Percentiles rank a stretch among this genome's conserved stretches.
Evolutionary conservation across 2,329 filamentous ascomycete genomes (phyloP).

Genomic region (Fusarium sp.): DNA sequence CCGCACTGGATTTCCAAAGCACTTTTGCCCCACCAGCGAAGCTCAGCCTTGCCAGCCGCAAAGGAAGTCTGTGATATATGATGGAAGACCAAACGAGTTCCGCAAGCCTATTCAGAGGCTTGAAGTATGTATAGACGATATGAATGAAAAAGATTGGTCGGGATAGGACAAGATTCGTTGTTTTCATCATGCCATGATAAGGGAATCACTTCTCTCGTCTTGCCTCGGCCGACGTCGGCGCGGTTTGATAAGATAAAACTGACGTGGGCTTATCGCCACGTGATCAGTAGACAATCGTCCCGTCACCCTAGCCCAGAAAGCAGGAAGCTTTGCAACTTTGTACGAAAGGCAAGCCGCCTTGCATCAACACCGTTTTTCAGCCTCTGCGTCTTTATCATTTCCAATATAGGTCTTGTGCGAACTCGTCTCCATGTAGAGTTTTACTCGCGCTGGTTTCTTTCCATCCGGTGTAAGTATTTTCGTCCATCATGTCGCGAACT

Average conservation of each 20-base stretch:
- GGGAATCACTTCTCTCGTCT: neutral
- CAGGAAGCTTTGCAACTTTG: slow-evolving; percentile 51
- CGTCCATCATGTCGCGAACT: slow-evolving; percentile 41
- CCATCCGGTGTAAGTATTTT: slow-evolving; percentile 50
- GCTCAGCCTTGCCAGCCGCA: slow-evolving; percentile 3
- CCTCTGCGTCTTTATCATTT: slow-evolving; percentile 25
- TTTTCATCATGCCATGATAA: neutral
- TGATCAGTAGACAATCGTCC: slow-evolving; percentile 48
- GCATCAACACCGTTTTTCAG: slow-evolving; percentile 30
- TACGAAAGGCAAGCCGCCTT: slow-evolving; percentile 41
- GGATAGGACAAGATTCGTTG: neutral
- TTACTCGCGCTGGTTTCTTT: slow-evolving; percentile 46
- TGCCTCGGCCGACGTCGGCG: slow-evolving; percentile 33
- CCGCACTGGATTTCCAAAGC: slow-evolving; percentile 31
- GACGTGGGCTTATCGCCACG: slow-evolving; percentile 47
- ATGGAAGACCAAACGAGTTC: neutral
- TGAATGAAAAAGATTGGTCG: neutral
- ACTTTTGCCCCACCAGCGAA: slow-evolving; percentile 15
- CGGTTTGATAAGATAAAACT: slow-evolving; percentile 20
- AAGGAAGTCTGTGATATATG: neutral
- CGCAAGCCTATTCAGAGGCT: neutral
- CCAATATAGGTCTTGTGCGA: slow-evolving; percentile 25
- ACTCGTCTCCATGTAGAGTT: slow-evolving; percentile 51
- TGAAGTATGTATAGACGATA: neutral
- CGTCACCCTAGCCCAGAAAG: slow-evolving; percentile 46